Evolutionary conservation across 768 basidiomycete genomes (phyloP).

Genomic region (Lactifluus piperatus): DNA sequence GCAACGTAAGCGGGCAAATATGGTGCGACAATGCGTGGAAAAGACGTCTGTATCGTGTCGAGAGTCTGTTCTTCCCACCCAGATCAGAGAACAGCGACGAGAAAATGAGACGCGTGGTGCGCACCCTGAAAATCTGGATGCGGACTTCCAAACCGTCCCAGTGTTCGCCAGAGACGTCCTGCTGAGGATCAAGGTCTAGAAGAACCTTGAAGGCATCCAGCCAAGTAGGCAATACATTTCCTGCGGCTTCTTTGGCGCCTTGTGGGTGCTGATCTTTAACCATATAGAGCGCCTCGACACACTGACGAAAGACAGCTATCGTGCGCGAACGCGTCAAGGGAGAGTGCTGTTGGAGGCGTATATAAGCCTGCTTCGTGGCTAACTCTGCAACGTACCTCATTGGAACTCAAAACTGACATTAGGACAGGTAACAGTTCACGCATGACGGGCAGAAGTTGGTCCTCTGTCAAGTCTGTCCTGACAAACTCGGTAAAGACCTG

Average conservation of each 20-base stretch:
- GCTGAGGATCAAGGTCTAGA: slow-evolving; percentile 50
- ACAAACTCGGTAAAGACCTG: slow-evolving; percentile 93
- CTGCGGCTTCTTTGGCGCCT: slow-evolving; percentile 74
- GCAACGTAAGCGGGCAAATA: slow-evolving; percentile 55
- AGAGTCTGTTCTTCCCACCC: slow-evolving; percentile 47
- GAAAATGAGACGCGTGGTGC: slow-evolving; percentile 5
- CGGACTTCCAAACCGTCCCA: slow-evolving; percentile 82
- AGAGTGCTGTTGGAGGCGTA: slow-evolving; percentile 47
- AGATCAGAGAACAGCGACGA: background rate
- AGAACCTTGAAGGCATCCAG: slow-evolving; percentile 82
- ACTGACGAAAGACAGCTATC: slow-evolving; percentile 84
- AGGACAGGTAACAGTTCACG: slow-evolving; percentile 82
- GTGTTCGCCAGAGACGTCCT: slow-evolving; percentile 50
- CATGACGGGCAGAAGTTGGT: slow-evolving; percentile 90
- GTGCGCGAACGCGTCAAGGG: slow-evolving; percentile 78
- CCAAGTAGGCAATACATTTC: slow-evolving; percentile 81
- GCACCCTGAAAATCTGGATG: slow-evolving; percentile 79
- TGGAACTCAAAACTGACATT: slow-evolving; percentile 66
- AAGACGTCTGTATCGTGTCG: slow-evolving; percentile 70
- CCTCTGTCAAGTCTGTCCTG: slow-evolving; percentile 85
- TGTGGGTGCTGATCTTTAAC: slow-evolving; percentile 90
- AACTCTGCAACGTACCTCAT: slow-evolving; percentile 41
- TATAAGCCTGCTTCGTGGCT: background rate
- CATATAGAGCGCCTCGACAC: slow-evolving; percentile 84
- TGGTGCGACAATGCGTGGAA: slow-evolving; percentile 61